phyloP scores from a whole-genome alignment of 2,329 filamentous ascomycete species.

The Sclerotiophoma versabilis region DNA sequence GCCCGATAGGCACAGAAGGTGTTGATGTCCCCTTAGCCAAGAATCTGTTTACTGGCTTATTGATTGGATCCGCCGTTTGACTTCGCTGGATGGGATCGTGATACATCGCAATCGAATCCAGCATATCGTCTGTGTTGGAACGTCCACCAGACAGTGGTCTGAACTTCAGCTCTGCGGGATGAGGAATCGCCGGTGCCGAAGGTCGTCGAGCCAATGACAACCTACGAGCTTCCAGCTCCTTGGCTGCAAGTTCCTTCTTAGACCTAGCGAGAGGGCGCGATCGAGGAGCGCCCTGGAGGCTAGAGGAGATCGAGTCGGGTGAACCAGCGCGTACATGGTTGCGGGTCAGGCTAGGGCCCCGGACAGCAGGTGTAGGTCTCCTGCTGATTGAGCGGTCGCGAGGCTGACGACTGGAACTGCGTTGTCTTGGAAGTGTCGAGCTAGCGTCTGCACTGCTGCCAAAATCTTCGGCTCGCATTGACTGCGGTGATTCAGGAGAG shows the following conservation, averaged over 20 bases:
- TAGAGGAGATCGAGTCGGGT: slow-evolving; percentile 45
- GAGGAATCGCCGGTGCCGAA: slow-evolving; percentile 79
- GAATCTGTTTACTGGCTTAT: slow-evolving; percentile 44
- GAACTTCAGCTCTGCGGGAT: slow-evolving; percentile 65
- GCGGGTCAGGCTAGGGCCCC: slow-evolving; percentile 46
- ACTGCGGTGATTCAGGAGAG: slow-evolving; percentile 82
- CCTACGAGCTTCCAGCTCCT: slow-evolving; percentile 86
- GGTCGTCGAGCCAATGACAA: slow-evolving; percentile 78
- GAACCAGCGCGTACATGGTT: slow-evolving; percentile 43
- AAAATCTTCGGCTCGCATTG: slow-evolving; percentile 69
- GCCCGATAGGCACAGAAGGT: slow-evolving; percentile 68
- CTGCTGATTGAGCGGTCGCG: slow-evolving; percentile 52
- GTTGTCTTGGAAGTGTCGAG: slow-evolving; percentile 55
- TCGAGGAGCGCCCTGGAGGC: slow-evolving; percentile 37
- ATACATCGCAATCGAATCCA: slow-evolving; percentile 45
- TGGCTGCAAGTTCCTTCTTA: slow-evolving; percentile 63
- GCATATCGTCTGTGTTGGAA: slow-evolving; percentile 52
- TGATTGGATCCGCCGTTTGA: slow-evolving; percentile 69
- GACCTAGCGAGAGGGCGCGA: slow-evolving; percentile 42
- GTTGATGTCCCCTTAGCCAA: slow-evolving; percentile 53
- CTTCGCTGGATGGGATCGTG: slow-evolving; percentile 60
- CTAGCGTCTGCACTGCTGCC: slow-evolving; percentile 71
- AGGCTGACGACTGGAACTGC: slow-evolving; percentile 60
- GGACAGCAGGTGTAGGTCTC: slow-evolving; percentile 35
- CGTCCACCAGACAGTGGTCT: slow-evolving; percentile 45